Evolutionary conservation across 495 filamentous ascomycete species (phyloP).

Genomic region (Penicillium ucsense): DNA sequence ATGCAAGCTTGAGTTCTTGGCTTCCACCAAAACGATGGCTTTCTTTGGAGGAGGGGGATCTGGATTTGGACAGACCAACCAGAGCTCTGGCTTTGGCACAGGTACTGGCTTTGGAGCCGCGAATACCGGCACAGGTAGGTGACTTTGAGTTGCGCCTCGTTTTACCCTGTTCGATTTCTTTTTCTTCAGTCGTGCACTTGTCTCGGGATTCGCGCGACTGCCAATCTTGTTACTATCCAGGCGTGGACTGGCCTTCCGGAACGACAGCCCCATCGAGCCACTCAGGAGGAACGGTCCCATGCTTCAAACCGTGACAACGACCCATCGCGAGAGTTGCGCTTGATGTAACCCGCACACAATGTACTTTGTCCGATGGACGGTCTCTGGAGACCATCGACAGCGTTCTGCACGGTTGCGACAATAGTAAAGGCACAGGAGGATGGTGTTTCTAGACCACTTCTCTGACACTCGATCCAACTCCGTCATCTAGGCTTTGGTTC

Average conservation of each 20-base stretch:
- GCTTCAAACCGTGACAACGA: too few relatives aligned
- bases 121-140: conserved; percentile 40
- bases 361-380: background rate
- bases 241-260: conserved; percentile 5
- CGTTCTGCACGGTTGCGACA: conserved; percentile 26
- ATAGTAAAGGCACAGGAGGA: conserved; percentile 34
- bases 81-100: conserved; percentile 41
- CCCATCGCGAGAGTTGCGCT: too few relatives aligned
- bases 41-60: conserved; percentile 49
- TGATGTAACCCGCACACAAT: too few relatives aligned
- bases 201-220: conserved; percentile 1
- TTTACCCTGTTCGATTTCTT: conserved; percentile 5
- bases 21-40: conserved; percentile 33
- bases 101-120: conserved; percentile 30
- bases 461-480: conserved; percentile 35
- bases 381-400: conserved; percentile 20
- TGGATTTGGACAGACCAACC: conserved; percentile 44
- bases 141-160: conserved; percentile 2
- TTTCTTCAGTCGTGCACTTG: background rate
- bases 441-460: conserved; percentile 17
- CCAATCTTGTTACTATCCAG: conserved; percentile 1
- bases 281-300: too few relatives aligned
- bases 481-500: conserved; percentile 52
- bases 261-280: background rate
- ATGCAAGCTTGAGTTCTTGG: conserved; percentile 25